phyloP scores from a whole-genome alignment of 257 asterid species.

The Leptodermis oblonga region DNA sequence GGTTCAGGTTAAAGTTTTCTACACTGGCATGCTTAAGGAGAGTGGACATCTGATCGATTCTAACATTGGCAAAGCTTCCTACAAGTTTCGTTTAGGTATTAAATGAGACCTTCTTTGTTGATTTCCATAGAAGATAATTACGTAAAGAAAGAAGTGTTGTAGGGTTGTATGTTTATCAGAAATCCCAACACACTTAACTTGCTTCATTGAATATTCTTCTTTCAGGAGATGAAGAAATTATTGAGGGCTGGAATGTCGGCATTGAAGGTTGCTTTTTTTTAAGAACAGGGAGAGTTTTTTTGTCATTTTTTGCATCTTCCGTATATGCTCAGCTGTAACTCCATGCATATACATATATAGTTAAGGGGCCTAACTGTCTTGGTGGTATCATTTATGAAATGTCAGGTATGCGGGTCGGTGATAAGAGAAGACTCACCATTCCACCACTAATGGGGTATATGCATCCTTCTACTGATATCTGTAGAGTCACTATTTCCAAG shows the following conservation, averaged over 20 bases:
- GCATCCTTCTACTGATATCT: neutral
- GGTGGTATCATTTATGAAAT: slow-evolving; percentile 18
- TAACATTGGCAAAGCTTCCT: slow-evolving; percentile 41
- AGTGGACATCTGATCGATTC: slow-evolving; percentile 55
- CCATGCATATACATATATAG: no score
- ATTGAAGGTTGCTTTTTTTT: slow-evolving; percentile 46
- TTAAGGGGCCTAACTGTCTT: no score
- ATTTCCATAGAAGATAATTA: neutral
- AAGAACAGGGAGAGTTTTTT: no score
- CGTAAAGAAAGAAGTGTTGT: neutral
- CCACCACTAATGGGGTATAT: slow-evolving; percentile 90
- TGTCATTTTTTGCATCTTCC: no score
- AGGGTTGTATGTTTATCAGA: neutral
- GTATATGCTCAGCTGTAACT: no score
- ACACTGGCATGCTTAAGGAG: no score
- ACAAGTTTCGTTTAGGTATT: slow-evolving; percentile 69
- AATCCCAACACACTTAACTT: neutral
- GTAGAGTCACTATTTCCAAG: neutral
- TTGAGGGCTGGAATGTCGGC: slow-evolving; percentile 77
- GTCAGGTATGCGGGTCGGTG: slow-evolving; percentile 88
- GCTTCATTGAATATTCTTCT: slow-evolving; percentile 11
- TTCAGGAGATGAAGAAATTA: no score
- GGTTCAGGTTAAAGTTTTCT: slow-evolving; percentile 63
- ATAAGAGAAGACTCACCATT: slow-evolving; percentile 63
- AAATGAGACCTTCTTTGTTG: neutral